Evolutionary conservation across 1,284 basidiomycete genomes (phyloP), one percentile per base, ranked within the genome.

Genomic region (Cutaneotrichosporon arboriforme): DNA sequence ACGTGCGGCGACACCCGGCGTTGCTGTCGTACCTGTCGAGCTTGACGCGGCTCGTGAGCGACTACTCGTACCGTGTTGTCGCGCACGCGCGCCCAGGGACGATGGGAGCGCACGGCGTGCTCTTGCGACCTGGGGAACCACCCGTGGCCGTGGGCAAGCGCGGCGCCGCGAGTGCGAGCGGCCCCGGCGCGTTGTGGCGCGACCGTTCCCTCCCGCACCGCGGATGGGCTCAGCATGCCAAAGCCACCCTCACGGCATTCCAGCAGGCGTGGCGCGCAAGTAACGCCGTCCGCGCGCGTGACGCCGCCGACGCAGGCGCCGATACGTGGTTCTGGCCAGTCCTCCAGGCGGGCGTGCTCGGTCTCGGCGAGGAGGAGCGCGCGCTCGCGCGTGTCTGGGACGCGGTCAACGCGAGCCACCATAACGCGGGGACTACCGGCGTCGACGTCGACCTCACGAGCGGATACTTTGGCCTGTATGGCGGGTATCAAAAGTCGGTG

Each of bases 381-480:
- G 79, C 79, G 22, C 70, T 93, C 42, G 71, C 77, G 1, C 69
- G 58, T 33, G 67, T 75, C 3, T 75, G 67, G 69, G 61, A 59
- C 34, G 72, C 68, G 26, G 65, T 70, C 13, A 39, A 17, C 45
- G 46, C 9, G 31, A 36, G 36, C 18, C 50, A 34, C 33, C 49
- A 51, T n/a, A 40, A 45, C 13, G 54, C 46, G 31, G 10, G 26
- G 7, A 7, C 26, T 5, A 13, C 17, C 18, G 31, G 45, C 34
- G 63, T 64, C 10, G 40, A 62, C 47, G 70, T 80, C 20, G 77
- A 93, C 69, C 76, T 94, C 64, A 99, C 94, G 13, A 91, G 86
- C 59, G 94, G 96, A 14, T 99, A 99, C 75, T 98, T 99, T 67
- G 88, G 87, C 8, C 78, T 97, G 36, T 88, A 88, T 65, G 77